Percentiles rank a stretch among this genome's conserved stretches.
phyloP scores from a whole-genome alignment of 805 yeast genomes.

The Wickerhamia fluorescens region DNA sequence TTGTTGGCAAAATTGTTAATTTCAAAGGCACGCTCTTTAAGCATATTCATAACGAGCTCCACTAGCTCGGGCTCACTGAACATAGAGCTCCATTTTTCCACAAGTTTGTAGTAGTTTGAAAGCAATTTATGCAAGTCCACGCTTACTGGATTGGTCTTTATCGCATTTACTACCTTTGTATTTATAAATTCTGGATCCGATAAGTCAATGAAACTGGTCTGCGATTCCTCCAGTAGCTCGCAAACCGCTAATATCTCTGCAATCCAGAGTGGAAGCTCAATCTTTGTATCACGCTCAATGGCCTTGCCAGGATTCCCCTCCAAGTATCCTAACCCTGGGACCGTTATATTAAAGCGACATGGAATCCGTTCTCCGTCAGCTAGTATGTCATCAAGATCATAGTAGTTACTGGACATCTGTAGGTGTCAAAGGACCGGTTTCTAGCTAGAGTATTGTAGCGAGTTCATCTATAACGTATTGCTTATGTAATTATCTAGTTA shows the following conservation, averaged over 20 bases:
- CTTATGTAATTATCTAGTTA: too few species aligned
- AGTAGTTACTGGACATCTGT: conserved; percentile 31
- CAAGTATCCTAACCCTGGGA: conserved; percentile 84
- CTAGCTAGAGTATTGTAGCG: too few species aligned
- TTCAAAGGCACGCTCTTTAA: conserved; percentile 59
- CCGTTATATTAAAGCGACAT: conserved; percentile 65
- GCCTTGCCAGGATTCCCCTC: conserved; percentile 70
- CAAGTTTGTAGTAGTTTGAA: conserved; percentile 62
- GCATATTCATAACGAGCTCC: conserved; percentile 42
- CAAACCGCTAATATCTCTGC: conserved; percentile 65
- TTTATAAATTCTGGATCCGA: conserved; percentile 66
- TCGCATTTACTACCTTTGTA: conserved; percentile 66
- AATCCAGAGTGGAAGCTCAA: conserved; percentile 85
- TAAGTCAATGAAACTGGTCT: conserved; percentile 55
- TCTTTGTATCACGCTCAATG: conserved; percentile 49
- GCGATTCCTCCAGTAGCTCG: conserved; percentile 26
- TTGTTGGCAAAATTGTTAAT: conserved; percentile 66
- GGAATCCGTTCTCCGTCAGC: conserved; percentile 73
- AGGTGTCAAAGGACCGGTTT: too few species aligned
- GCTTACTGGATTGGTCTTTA: conserved; percentile 60
- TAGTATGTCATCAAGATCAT: conserved; percentile 70
- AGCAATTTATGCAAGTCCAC: conserved; percentile 63
- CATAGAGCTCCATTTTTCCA: conserved; percentile 70
- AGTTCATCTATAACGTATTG: too few species aligned
- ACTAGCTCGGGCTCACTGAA: conserved; percentile 61